Percentiles rank a stretch among this genome's conserved stretches.
phyloP scores from a whole-genome alignment of 352 stramenopile genomes.

The Globisporangium acanthophoron region DNA sequence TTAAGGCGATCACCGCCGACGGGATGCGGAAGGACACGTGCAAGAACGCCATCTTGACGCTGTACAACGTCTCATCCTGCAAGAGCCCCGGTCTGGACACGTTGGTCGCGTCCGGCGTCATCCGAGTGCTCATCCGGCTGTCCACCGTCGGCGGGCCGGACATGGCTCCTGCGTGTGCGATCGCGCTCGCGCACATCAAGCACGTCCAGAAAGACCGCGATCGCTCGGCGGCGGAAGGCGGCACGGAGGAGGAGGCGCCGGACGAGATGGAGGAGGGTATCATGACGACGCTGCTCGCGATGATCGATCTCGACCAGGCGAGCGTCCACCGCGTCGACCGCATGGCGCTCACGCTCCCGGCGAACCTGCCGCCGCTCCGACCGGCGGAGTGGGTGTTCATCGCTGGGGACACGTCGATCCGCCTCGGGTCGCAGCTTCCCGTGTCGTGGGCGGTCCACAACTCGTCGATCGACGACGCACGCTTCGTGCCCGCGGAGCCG shows the following conservation, averaged over 20 bases:
- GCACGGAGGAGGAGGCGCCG: slow-evolving; percentile 18
- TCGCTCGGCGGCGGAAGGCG: slow-evolving; percentile 9
- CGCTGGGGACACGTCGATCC: slow-evolving; percentile 28
- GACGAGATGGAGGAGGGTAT: slow-evolving; percentile 72
- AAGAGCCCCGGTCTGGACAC: slow-evolving; percentile 40
- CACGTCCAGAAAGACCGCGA: slow-evolving; percentile 55
- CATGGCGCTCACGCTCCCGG: slow-evolving; percentile 44
- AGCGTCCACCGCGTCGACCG: slow-evolving; percentile 68
- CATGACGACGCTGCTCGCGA: slow-evolving; percentile 59
- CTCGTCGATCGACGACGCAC: slow-evolving; percentile 63
- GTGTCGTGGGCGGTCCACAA: slow-evolving; percentile 71
- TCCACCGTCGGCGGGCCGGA: slow-evolving; percentile 38
- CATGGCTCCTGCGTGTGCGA: slow-evolving; percentile 63
- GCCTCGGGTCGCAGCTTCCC: slow-evolving; percentile 34
- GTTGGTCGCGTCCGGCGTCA: slow-evolving; percentile 43
- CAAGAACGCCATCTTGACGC: slow-evolving; percentile 56
- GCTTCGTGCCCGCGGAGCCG: slow-evolving; percentile 61
- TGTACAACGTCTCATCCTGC: slow-evolving; percentile 70
- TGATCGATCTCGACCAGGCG: slow-evolving; percentile 69
- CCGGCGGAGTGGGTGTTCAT: slow-evolving; percentile 57
- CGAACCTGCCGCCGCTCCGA: slow-evolving; percentile 31
- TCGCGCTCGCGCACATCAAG: slow-evolving; percentile 75
- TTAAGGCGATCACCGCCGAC: slow-evolving; percentile 30
- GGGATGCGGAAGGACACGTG: slow-evolving; percentile 33
- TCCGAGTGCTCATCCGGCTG: slow-evolving; percentile 60